phyloP scores from a whole-genome alignment of 345 rosid species.

The Raphanus sativus region DNA sequence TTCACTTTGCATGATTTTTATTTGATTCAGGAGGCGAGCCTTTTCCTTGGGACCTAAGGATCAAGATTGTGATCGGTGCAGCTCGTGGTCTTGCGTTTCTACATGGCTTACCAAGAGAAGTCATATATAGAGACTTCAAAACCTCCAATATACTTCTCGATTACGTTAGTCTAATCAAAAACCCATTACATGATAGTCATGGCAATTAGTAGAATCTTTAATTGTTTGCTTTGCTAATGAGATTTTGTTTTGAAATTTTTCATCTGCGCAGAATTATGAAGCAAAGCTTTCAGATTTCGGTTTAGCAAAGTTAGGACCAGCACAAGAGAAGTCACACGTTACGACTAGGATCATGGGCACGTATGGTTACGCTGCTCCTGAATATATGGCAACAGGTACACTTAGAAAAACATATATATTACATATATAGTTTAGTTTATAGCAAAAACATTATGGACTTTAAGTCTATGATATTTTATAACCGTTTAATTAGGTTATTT shows the following conservation, averaged over 20 bases:
- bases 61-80: slow-evolving; percentile 75
- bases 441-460: not conserved
- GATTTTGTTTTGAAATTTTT: not conserved
- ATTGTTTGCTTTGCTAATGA: not conserved
- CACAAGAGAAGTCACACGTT: slow-evolving; percentile 62
- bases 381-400: slow-evolving; percentile 66
- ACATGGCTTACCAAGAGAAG: slow-evolving; percentile 66
- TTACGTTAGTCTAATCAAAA: slow-evolving; percentile 46
- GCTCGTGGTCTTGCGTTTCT: slow-evolving; percentile 77
- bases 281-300: slow-evolving; percentile 72
- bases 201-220: not conserved
- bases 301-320: slow-evolving; percentile 66
- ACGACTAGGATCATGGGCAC: slow-evolving; percentile 71
- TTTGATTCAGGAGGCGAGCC: slow-evolving; percentile 49
- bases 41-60: slow-evolving; percentile 77
- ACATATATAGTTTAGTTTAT: not conserved
- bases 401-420: not conserved
- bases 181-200: not conserved
- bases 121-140: slow-evolving; percentile 84
- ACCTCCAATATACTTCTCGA: slow-evolving; percentile 82
- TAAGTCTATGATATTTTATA: not conserved
- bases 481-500: too few species aligned
- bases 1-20: not conserved
- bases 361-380: slow-evolving; percentile 61
- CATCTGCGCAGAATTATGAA: slow-evolving; percentile 45